phyloP scores from a whole-genome alignment of 2,329 filamentous ascomycete species.

The Alternaria sp. region DNA sequence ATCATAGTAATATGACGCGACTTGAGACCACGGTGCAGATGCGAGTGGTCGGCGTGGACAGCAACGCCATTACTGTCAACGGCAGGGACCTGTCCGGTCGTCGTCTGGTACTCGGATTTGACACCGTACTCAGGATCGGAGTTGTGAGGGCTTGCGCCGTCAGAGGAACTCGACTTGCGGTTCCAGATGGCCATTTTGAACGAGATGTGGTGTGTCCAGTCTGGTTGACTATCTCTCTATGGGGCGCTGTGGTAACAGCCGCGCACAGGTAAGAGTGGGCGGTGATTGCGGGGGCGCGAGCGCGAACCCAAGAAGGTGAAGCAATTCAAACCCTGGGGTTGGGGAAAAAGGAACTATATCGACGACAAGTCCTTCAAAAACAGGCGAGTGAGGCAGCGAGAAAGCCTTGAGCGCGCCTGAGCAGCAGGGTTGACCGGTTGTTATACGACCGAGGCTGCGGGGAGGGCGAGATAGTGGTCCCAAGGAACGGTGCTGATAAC shows the following conservation, averaged over 20 bases:
- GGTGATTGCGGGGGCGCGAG: constrained; percentile 4
- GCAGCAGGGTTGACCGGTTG: constrained; percentile 27
- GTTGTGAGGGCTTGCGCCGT: constrained; percentile 34
- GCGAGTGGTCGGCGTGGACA: constrained; percentile 37
- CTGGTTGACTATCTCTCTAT: constrained; percentile 13
- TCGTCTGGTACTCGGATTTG: constrained; percentile 20
- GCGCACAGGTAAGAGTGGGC: constrained; percentile 14
- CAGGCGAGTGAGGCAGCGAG: constrained; percentile 24
- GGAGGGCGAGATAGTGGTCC: constrained; percentile 16
- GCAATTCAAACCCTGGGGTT: neutral
- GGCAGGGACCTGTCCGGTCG: constrained; percentile 24
- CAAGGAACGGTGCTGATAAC: constrained; percentile 25
- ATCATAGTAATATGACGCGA: constrained; percentile 68
- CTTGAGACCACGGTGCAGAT: constrained; percentile 63
- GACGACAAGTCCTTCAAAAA: constrained; percentile 23
- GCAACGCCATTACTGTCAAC: constrained; percentile 37
- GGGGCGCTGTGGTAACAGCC: constrained; percentile 10
- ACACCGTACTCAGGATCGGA: constrained; percentile 35
- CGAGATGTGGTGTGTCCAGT: constrained; percentile 2
- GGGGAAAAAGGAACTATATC: neutral
- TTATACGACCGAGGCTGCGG: constrained; percentile 30
- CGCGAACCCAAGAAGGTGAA: constrained; percentile 18
- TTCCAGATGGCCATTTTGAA: constrained; percentile 41
- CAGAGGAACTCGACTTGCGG: constrained; percentile 39
- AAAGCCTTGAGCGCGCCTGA: constrained; percentile 26